phyloP scores from a whole-genome alignment of 1,284 basidiomycete genomes.

The Apiotrichum gracile region DNA sequence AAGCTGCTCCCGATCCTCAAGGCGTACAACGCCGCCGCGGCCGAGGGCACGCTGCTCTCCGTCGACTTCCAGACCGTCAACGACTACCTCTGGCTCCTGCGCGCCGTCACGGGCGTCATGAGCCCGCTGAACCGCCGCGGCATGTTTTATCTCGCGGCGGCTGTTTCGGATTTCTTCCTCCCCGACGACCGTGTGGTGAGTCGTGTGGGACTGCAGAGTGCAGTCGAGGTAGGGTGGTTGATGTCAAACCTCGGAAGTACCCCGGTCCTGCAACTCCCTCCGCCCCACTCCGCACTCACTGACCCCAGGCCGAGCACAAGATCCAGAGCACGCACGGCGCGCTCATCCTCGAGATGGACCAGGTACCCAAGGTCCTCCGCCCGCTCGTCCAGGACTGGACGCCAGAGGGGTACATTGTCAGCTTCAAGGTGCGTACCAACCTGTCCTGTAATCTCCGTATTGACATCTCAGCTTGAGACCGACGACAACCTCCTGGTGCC shows the following conservation, averaged over 20 bases:
- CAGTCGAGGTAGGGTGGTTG: too few species aligned
- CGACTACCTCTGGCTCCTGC: constrained; percentile 90
- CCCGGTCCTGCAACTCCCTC: too few species aligned
- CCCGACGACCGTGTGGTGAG: constrained; percentile 80
- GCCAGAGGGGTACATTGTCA: constrained; percentile 83
- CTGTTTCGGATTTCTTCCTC: constrained; percentile 96
- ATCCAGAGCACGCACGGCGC: constrained; percentile 94
- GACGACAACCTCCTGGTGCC: constrained; percentile 76
- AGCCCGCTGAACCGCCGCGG: constrained; percentile 60
- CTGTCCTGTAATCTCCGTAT: background rate
- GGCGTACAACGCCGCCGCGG: constrained; percentile 74
- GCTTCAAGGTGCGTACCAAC: constrained; percentile 73
- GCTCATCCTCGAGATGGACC: constrained; percentile 93
- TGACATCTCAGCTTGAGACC: constrained; percentile 72
- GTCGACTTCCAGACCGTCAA: constrained; percentile 91
- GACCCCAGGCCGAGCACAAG: constrained; percentile 82
- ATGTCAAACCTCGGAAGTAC: too few species aligned
- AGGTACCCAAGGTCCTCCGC: constrained; percentile 92
- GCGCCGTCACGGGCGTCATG: constrained; percentile 63
- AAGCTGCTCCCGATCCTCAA: constrained; percentile 68
- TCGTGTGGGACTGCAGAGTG: too few species aligned
- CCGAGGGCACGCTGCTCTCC: constrained; percentile 67
- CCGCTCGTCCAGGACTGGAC: constrained; percentile 92
- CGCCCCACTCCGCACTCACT: background rate
- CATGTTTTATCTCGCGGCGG: constrained; percentile 95